Base-by-base conservation (phyloP, 768 basidiomycete genomes). In the Hygrophoropsis aurantiaca region DNA sequence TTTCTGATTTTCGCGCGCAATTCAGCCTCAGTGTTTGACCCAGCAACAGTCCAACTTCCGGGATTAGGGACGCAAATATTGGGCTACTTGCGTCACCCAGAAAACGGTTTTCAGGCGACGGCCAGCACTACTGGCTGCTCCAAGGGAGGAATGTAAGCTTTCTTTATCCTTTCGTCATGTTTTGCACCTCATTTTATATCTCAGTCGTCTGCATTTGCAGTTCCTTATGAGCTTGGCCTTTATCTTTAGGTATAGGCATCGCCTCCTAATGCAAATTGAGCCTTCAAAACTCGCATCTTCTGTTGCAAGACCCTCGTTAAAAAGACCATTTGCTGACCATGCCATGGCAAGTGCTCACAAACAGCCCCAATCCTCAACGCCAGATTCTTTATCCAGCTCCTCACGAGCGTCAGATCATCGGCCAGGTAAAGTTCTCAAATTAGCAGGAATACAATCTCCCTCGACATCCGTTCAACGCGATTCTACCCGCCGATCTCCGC, bases 231-330 rank as follows among this genome's bases (percentile, higher is more conserved):
- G 73, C 71, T 58, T 76, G 61, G 74, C 72, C 56, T 66, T 72
- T 54, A 45, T 73, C 44, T 62, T 78, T 52, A 69, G 71, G 55
- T 64, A 71, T 47, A 73, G 78, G 74, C 74, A 68, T 65, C 71
- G 76, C 69, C 73, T 80, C 65, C 71, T 80, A 71, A 82, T 84
- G 81, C 78, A 78, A 73, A 58, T 78, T 57, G 74, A 80, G 65
- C 65, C 70, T 21, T 54, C 65, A 23, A 59, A 61, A 50, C 58
- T 55, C 42, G 25, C 53, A 37, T 27, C 66, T 37, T 54, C 52
- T 44, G 48, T 50, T 18, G 44, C 35, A 15, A 58, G 46, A 53
- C 60, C 65, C 26, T 44, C 54, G 47, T 55, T 71, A 35, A 82
- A 83, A 65, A 77, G 80, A 47, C 60, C 78, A 5, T 69, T 71